These are phyloP conservation scores for Lachnellula occidentalis DNA, from an alignment of 2,329 filamentous ascomycete genomes.

Conservation along the genomic window DNA sequence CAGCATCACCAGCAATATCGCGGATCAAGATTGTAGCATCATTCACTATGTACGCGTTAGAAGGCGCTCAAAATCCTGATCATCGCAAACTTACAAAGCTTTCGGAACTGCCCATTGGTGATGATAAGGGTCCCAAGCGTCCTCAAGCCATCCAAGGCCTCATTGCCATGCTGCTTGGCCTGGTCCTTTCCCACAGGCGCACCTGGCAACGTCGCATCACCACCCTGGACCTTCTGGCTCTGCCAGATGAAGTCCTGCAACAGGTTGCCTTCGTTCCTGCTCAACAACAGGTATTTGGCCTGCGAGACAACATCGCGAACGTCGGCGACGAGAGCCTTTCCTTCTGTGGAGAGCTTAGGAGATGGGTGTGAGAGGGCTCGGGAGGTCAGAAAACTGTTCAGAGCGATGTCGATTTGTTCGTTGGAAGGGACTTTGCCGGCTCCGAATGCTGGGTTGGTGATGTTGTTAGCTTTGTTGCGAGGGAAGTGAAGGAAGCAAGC, in stretches of 20 bases:
- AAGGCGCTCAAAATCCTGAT: background rate
- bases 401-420: conserved; percentile 78
- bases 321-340: conserved; percentile 71
- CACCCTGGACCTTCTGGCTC: conserved; percentile 67
- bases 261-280: conserved; percentile 92
- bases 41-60: conserved; percentile 45
- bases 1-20: conserved; percentile 88
- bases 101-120: conserved; percentile 74
- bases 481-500: conserved; percentile 13
- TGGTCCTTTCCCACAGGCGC: conserved; percentile 69
- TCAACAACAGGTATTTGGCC: conserved; percentile 77
- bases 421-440: conserved; percentile 84
- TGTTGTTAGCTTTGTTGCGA: conserved; percentile 2
- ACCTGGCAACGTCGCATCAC: conserved; percentile 54
- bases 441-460: conserved; percentile 59
- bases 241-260: conserved; percentile 98
- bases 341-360: conserved; percentile 74
- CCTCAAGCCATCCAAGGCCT: conserved; percentile 77
- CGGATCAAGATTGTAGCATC: conserved; percentile 78
- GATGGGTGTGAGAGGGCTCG: conserved; percentile 65
- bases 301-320: conserved; percentile 74
- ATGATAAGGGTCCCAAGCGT: conserved; percentile 85
- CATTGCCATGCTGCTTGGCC: conserved; percentile 75
- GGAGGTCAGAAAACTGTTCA: conserved; percentile 80
- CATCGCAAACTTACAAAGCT: conserved; percentile 14